phyloP scores from a whole-genome alignment of 2,329 filamentous ascomycete genomes.

The Ampelomyces quisqualis region DNA sequence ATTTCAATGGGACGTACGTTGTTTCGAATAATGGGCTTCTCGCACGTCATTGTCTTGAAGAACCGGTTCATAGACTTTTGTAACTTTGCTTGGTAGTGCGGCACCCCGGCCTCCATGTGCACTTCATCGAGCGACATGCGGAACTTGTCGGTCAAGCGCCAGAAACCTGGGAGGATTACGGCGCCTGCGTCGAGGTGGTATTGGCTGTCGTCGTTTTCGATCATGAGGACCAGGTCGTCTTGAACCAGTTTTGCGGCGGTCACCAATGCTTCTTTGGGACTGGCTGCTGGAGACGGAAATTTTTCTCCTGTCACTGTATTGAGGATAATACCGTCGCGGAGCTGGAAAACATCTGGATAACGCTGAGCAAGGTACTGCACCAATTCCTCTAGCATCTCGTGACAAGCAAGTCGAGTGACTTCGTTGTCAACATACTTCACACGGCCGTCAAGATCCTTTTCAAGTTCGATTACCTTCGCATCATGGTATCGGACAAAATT shows the following conservation, averaged over 20 bases:
- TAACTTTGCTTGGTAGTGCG: constrained; percentile 68
- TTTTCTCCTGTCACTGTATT: constrained; percentile 71
- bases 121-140: constrained; percentile 78
- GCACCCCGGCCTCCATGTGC: constrained; percentile 75
- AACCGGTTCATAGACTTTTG: constrained; percentile 51
- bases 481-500: constrained; percentile 72
- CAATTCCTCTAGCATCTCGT: constrained; percentile 76
- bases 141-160: constrained; percentile 77
- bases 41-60: not conserved
- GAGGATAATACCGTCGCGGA: constrained; percentile 62
- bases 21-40: constrained; percentile 67
- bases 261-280: constrained; percentile 76
- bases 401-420: constrained; percentile 69
- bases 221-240: constrained; percentile 82
- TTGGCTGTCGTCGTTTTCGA: constrained; percentile 72
- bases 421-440: constrained; percentile 67
- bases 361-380: constrained; percentile 68
- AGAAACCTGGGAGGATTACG: constrained; percentile 78
- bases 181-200: constrained; percentile 79
- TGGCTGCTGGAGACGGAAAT: constrained; percentile 64
- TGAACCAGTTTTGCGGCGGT: constrained; percentile 72
- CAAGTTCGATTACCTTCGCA: constrained; percentile 68
- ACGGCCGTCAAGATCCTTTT: too few relatives aligned
- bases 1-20: too few relatives aligned
- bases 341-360: constrained; percentile 70